Evolutionary conservation across 2,329 filamentous ascomycete species (phyloP), one percentile per base, ranked within the genome.

Genomic region (Diaporthe humulicola): DNA sequence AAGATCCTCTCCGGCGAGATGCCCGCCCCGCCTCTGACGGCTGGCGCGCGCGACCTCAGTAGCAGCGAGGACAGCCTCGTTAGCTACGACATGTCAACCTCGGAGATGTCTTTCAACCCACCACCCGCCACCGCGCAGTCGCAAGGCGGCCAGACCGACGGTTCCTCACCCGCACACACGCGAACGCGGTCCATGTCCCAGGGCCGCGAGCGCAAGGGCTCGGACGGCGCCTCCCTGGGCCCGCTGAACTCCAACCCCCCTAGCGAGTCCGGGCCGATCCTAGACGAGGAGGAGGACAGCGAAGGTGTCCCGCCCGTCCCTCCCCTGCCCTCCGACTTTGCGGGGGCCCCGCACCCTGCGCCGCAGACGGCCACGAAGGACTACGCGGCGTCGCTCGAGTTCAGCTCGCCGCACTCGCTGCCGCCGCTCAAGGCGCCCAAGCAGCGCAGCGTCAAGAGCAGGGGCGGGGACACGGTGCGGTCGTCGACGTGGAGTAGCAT

Each of bases 61-160:
- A 89, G 87, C 71, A 91, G 87, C 79, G 88, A 86, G 73, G 93
- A 95, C 71, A 94, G 92, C 81, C 90, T 95, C 86, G 89, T 93
- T 77, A 94, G 92, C 84, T 93, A 92, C 77, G 92, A 94, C 73
- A 88, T 90, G 77, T 89, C 90, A 58, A 87, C 90, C n/a, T 93
- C 92, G 9, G 93, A 94, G 79, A 84, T 91, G 28, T 93, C 90
- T 52, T 92, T 90, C 81, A 91, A 90, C 79, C 87, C 85, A 78
- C 66, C 71, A 45, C 73, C 81, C 79, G 74, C 77, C 74, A 76
- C 79, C 75, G 82, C 83, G 45, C 82, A 82, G 5, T 79, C 79
- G 15, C 77, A 82, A 56, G 74, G 77, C 30, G 82, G 81, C 33
- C 79, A 80, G 22, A 78, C 77, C 36, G 79, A 82, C 22, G 79